A percentile compares a stretch with the other conserved stretches of the same genome.
These are phyloP conservation scores for Monosporozyma servazzii DNA, from an alignment of 805 yeast species.

Conservation along the genomic window DNA sequence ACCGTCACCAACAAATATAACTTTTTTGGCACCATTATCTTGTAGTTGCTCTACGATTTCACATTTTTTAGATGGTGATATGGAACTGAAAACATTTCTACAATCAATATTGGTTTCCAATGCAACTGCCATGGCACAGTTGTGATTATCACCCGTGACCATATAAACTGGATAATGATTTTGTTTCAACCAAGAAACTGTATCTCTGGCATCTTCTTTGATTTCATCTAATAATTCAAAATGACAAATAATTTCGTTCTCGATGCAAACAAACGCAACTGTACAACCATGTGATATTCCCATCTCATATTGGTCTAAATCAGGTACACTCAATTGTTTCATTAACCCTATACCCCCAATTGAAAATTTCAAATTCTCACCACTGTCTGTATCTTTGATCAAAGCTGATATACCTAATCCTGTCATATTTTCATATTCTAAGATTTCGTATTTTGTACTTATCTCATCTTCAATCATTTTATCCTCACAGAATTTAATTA, in stretches of 20 bases:
- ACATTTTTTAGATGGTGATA: slow-evolving; percentile 71
- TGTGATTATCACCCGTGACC: slow-evolving; percentile 78
- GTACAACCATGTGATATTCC: slow-evolving; percentile 32
- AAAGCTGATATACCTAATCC: slow-evolving; percentile 31
- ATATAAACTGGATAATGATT: slow-evolving; percentile 61
- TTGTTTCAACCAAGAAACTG: slow-evolving; percentile 44
- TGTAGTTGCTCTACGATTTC: slow-evolving; percentile 53
- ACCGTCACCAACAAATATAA: slow-evolving; percentile 95
- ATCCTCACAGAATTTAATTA: slow-evolving; percentile 34
- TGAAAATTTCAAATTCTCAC: slow-evolving; percentile 28
- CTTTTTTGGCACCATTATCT: slow-evolving; percentile 31
- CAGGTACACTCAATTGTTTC: neutral
- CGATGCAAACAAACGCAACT: slow-evolving; percentile 47
- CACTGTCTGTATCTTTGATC: slow-evolving; percentile 5
- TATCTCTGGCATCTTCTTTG: slow-evolving; percentile 54
- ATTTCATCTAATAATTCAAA: slow-evolving; percentile 60
- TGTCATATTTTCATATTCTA: slow-evolving; percentile 25
- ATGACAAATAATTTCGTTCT: slow-evolving; percentile 52
- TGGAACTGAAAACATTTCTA: slow-evolving; percentile 60
- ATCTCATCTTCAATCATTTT: neutral
- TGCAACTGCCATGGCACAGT: slow-evolving; percentile 59
- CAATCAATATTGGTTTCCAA: slow-evolving; percentile 54
- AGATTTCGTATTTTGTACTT: slow-evolving; percentile 5
- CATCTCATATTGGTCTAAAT: slow-evolving; percentile 9
- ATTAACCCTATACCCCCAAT: slow-evolving; percentile 38